Percentiles rank a stretch among this genome's conserved stretches.
phyloP scores from a whole-genome alignment of 2,329 filamentous ascomycete species.

The Microsporum audouinii region DNA sequence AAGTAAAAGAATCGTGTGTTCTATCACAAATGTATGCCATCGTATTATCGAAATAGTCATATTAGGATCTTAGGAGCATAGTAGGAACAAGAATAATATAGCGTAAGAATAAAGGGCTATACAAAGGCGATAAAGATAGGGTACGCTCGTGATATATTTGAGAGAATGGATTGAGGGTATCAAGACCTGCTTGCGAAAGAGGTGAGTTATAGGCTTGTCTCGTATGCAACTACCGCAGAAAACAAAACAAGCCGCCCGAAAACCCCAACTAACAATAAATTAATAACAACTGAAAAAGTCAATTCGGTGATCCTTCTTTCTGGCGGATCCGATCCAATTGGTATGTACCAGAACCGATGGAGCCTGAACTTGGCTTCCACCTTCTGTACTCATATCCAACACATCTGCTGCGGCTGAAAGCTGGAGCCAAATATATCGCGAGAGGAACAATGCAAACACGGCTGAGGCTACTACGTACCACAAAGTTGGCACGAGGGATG shows the following conservation, averaged over 20 bases:
- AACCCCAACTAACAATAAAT: neutral
- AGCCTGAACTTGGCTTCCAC: neutral
- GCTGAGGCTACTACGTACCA: slow-evolving; percentile 56
- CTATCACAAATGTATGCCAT: neutral
- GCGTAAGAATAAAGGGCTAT: neutral
- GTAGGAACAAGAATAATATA: neutral
- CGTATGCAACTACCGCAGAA: neutral
- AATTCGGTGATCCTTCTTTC: neutral
- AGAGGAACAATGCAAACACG: slow-evolving; percentile 35
- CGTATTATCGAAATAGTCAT: neutral
- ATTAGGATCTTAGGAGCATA: neutral
- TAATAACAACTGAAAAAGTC: neutral
- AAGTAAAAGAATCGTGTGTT: neutral
- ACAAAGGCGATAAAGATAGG: neutral
- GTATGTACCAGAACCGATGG: neutral
- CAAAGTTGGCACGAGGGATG: slow-evolving; percentile 61
- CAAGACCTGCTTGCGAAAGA: neutral
- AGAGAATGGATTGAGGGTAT: neutral
- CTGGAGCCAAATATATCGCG: neutral
- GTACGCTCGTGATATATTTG: neutral
- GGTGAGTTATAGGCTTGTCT: neutral
- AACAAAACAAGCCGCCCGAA: neutral
- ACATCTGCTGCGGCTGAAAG: neutral
- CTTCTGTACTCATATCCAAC: neutral
- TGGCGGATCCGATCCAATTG: neutral